Percentiles rank a stretch among this genome's conserved stretches.
These are phyloP conservation scores for Trichoderma guizhouense DNA, from an alignment of 2,329 filamentous ascomycete genomes.

Conservation along the genomic window DNA sequence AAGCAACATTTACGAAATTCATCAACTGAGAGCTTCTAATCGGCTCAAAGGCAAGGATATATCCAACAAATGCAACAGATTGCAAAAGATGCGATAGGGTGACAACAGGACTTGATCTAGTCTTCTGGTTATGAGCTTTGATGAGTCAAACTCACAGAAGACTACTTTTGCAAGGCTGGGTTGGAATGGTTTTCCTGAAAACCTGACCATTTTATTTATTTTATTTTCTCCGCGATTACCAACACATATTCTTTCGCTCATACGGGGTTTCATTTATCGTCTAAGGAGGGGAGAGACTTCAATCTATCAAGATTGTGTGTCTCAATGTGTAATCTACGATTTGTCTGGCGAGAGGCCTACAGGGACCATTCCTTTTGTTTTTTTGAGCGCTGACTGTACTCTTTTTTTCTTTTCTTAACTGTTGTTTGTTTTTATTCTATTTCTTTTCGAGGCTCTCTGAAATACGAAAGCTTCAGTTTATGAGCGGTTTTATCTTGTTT, in stretches of 20 bases:
- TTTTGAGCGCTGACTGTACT: neutral
- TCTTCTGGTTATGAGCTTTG: neutral
- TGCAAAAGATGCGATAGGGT: neutral
- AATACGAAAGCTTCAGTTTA: neutral
- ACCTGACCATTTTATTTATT: neutral
- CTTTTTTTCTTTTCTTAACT: neutral
- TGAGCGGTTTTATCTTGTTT: neutral
- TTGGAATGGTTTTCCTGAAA: neutral
- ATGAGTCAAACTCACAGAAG: neutral
- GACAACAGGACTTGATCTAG: constrained; percentile 10
- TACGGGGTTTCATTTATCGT: neutral
- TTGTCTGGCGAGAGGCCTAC: neutral
- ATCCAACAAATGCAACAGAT: neutral
- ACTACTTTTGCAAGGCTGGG: neutral
- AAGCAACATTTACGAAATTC: neutral
- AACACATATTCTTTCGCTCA: neutral
- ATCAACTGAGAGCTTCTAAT: neutral
- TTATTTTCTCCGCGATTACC: neutral
- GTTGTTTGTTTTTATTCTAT: neutral
- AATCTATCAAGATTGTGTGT: neutral
- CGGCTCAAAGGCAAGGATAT: neutral
- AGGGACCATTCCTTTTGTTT: neutral
- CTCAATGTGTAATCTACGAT: constrained; percentile 9
- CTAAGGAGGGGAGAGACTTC: neutral
- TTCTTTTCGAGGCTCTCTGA: neutral